Evolutionary conservation across 2,329 filamentous ascomycete species (phyloP).

Genomic region (Ploettnerulaceae sp.): DNA sequence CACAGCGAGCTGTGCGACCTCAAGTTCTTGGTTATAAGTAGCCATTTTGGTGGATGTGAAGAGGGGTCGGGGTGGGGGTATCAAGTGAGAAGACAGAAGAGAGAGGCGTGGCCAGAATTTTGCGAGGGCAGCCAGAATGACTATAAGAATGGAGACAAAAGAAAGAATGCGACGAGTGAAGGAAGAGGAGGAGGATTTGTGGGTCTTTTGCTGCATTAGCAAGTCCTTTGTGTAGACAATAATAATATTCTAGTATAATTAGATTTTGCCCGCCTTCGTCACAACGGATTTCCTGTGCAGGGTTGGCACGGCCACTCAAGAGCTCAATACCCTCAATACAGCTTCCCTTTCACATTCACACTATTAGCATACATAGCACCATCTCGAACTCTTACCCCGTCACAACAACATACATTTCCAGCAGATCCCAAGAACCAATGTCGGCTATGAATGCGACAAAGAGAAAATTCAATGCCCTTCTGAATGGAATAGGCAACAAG

Average conservation of each 20-base stretch:
- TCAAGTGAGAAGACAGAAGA: slow-evolving; percentile 30
- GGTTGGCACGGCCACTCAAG: slow-evolving; percentile 15
- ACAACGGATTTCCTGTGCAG: slow-evolving; percentile 3
- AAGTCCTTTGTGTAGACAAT: not conserved
- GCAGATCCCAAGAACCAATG: not conserved
- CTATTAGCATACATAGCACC: not conserved
- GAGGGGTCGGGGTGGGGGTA: slow-evolving; percentile 16
- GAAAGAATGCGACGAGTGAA: slow-evolving; percentile 20
- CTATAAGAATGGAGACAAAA: slow-evolving; percentile 26
- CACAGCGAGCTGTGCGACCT: slow-evolving; percentile 81
- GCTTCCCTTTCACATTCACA: too few species aligned
- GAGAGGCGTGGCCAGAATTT: slow-evolving; percentile 30
- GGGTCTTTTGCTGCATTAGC: slow-evolving; percentile 2
- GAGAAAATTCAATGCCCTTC: slow-evolving; percentile 72
- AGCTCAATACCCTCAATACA: too few species aligned
- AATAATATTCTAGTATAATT: not conserved
- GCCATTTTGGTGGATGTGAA: slow-evolving; percentile 34
- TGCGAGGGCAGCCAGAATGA: slow-evolving; percentile 30
- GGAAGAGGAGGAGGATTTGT: not conserved
- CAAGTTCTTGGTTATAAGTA: slow-evolving; percentile 69
- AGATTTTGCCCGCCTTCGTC: not conserved
- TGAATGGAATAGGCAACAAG: slow-evolving; percentile 58
- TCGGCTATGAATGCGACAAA: slow-evolving; percentile 68
- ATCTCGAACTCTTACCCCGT: not conserved
- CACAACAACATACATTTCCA: not conserved